These are phyloP conservation scores for Obelidium mucronatum DNA, from an alignment of 192 early-diverging fungal species.

Conservation along the genomic window DNA sequence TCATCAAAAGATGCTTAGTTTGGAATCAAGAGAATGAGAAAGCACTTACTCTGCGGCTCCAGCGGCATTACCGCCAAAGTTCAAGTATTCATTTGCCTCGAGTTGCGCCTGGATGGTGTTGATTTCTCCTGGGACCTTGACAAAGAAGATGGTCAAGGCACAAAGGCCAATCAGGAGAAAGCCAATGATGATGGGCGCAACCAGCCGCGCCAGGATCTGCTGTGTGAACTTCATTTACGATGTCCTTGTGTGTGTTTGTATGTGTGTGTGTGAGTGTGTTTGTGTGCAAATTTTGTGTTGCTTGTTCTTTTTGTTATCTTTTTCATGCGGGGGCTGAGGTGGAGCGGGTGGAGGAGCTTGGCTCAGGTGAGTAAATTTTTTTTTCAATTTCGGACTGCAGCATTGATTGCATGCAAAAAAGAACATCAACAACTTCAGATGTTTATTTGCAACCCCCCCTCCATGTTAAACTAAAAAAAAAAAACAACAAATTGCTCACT, in stretches of 20 bases:
- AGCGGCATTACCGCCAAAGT: slow-evolving; percentile 3
- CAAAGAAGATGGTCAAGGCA: slow-evolving; percentile 23
- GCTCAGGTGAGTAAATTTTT: too few species aligned
- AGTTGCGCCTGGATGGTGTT: neutral
- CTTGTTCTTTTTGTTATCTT: neutral
- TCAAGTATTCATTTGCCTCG: neutral
- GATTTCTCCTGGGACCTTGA: slow-evolving; percentile 13
- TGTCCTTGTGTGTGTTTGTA: neutral
- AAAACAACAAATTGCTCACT: too few species aligned
- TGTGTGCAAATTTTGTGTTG: neutral
- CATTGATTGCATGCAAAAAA: neutral
- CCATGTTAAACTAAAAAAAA: too few species aligned
- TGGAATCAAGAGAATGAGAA: too few species aligned
- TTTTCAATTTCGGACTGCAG: neutral
- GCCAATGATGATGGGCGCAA: slow-evolving; percentile 32
- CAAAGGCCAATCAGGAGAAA: slow-evolving; percentile 11
- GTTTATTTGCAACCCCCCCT: too few species aligned
- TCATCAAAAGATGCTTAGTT: too few species aligned
- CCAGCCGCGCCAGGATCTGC: slow-evolving; percentile 25
- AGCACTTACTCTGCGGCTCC: slow-evolving; percentile 9
- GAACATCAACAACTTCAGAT: neutral
- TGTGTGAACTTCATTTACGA: slow-evolving; percentile 28
- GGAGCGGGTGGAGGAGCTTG: neutral
- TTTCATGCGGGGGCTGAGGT: neutral
- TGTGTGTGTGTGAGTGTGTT: too few species aligned